These are phyloP conservation scores for Chloropicon primus DNA, from an alignment of 139 green algal species.

Conservation along the genomic window DNA sequence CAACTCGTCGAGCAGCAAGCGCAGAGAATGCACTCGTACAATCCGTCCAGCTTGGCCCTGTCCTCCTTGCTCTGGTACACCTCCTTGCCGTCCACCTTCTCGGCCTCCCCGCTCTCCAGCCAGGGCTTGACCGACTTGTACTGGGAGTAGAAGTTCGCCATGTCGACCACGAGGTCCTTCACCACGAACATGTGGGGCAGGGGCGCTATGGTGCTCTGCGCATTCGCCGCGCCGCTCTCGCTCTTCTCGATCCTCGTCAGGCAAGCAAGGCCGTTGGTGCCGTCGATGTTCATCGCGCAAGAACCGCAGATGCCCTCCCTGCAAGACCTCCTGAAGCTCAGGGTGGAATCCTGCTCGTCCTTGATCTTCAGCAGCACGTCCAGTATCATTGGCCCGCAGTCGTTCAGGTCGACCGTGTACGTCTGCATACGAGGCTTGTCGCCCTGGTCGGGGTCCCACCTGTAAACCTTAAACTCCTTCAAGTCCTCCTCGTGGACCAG, in stretches of 20 bases:
- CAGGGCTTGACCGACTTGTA: conserved; percentile 98
- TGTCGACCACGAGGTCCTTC: conserved; percentile 96
- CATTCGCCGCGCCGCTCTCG: background rate
- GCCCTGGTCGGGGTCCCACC: conserved; percentile 73
- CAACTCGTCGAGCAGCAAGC: conserved; percentile 95
- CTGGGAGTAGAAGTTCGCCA: conserved; percentile 98
- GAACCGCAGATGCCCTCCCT: conserved; percentile 97
- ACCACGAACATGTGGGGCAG: conserved; percentile 99
- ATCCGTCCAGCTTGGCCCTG: conserved; percentile 83
- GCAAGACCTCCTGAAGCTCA: conserved; percentile 73
- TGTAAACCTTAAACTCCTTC: conserved; percentile 78
- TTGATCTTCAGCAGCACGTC: conserved; percentile 99
- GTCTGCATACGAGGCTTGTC: conserved; percentile 72
- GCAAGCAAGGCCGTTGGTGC: conserved; percentile 89
- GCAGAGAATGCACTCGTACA: conserved; percentile 99
- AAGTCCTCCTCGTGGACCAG: background rate
- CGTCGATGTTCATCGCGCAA: conserved; percentile 98
- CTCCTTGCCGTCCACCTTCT: conserved; percentile 45
- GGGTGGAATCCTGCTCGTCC: conserved; percentile 84
- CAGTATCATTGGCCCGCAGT: conserved; percentile 95
- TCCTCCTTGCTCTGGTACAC: conserved; percentile 78
- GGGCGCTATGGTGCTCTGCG: conserved; percentile 28
- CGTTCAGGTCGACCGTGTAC: conserved; percentile 90
- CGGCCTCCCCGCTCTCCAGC: conserved; percentile 59
- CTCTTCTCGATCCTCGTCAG: conserved; percentile 58